phyloP scores from a whole-genome alignment of 1,284 basidiomycete genomes.

The Fomitopsis betulina region DNA sequence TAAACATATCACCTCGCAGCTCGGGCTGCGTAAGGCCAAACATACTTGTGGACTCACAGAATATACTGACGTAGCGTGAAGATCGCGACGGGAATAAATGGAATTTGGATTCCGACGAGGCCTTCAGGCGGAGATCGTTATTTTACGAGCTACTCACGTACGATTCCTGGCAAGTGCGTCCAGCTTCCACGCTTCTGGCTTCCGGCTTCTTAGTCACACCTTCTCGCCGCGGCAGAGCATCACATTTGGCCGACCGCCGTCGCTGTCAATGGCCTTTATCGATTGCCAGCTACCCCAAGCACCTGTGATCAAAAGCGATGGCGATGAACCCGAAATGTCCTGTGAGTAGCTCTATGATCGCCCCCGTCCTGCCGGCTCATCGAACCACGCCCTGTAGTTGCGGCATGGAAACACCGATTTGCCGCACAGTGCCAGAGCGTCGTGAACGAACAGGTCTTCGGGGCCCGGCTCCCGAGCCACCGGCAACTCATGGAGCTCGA shows the following conservation, averaged over 20 bases:
- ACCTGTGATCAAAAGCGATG: conserved; percentile 35
- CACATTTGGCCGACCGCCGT: conserved; percentile 68
- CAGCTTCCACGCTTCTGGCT: neutral
- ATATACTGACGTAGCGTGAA: conserved; percentile 13
- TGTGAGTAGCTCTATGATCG: conserved; percentile 40
- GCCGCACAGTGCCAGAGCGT: conserved; percentile 53
- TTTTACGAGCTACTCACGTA: conserved; percentile 65
- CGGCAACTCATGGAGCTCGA: conserved; percentile 58
- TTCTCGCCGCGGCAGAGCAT: conserved; percentile 41
- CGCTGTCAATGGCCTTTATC: conserved; percentile 54
- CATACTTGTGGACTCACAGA: neutral
- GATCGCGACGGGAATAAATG: conserved; percentile 70
- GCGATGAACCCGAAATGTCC: conserved; percentile 58
- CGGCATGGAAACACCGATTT: conserved; percentile 63
- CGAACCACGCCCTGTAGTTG: conserved; percentile 32
- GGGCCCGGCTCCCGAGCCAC: conserved; percentile 55
- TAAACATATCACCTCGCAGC: conserved; percentile 29
- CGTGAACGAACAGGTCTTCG: conserved; percentile 64
- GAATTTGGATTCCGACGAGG: conserved; percentile 55
- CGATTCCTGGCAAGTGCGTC: conserved; percentile 63
- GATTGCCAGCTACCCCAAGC: conserved; percentile 56
- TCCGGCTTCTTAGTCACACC: conserved; percentile 6
- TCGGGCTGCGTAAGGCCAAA: conserved; percentile 55
- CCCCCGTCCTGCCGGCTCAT: neutral
- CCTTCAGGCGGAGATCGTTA: conserved; percentile 53